Evolutionary conservation across 371 early-diverging fungal genomes (phyloP), one percentile per base, ranked within the genome.

Genomic region (Mortierella sp.): DNA sequence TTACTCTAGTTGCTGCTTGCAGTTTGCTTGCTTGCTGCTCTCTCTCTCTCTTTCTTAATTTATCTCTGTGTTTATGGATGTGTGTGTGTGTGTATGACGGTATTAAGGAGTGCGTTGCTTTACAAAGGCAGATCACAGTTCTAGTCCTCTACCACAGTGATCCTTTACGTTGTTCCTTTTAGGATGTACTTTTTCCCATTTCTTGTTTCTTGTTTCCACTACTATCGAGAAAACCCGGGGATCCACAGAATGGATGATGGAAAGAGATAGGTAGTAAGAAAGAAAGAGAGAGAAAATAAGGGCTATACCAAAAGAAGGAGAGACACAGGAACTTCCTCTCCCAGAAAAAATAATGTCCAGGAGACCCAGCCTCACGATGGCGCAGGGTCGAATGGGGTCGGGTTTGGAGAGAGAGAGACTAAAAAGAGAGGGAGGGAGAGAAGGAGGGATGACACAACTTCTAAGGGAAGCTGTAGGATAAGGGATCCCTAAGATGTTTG

Each of bases 401-500:
- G 52, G 20, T 35, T 8, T 20, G 30, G 40, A 30, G 54, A n/a
- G 28, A n/a, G 2, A 24, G 6, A 51, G 22, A 51, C 20, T n/a
- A n/a, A 30, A 1, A 30, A 24, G 30, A 22, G 39, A 47, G 37
- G 40, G 30, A 60, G 10, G 40, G 32, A 40, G 5, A 51, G 47
- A 28, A 55, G 28, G 55, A 39, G 64, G 28, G 40, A 61, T 51
- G 59, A 49, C 22, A 40, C 28, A 30, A 5, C 37, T 3, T 10
- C 37, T 24, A 37, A 30, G 37, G 20, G 18, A 26, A 12, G 11
- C 8, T 18, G 10, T 26, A 51, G n/a, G 18, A 51, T 51, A 55
- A 60, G 16, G 9, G 54, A 39, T 55, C 55, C 58, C 47, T 37
- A 40, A 51, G 72, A 40, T 51, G 52, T 58, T 51, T 45, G 49